phyloP scores from a whole-genome alignment of 1,284 basidiomycete genomes.

The Tilletia walkeri region DNA sequence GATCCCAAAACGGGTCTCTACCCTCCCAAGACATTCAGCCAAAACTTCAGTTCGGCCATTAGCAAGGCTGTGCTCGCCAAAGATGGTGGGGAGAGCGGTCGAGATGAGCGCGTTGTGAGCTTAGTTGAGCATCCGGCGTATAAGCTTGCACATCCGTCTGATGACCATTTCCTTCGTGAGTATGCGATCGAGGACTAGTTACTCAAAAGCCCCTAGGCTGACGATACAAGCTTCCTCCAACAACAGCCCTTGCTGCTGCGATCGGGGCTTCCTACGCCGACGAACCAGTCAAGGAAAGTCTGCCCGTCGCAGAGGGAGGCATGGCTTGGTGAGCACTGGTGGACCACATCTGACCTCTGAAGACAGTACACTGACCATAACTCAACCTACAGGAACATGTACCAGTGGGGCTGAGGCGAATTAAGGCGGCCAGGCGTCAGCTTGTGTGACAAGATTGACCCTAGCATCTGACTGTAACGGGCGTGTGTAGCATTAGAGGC shows the following conservation, averaged over 20 bases:
- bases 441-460: too few relatives aligned
- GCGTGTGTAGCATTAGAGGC: too few relatives aligned
- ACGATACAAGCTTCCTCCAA: too few relatives aligned
- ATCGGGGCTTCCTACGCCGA: slow-evolving; percentile 29
- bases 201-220: too few relatives aligned
- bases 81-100: slow-evolving; percentile 21
- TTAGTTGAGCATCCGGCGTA: slow-evolving; percentile 28
- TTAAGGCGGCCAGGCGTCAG: too few relatives aligned
- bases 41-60: slow-evolving; percentile 28
- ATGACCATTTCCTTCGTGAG: slow-evolving; percentile 40
- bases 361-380: background rate
- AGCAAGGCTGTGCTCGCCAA: slow-evolving; percentile 27
- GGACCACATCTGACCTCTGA: background rate
- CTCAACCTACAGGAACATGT: slow-evolving; percentile 37
- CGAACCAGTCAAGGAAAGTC: slow-evolving; percentile 29
- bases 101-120: slow-evolving; percentile 25
- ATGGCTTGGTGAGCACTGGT: slow-evolving; percentile 34
- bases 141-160: slow-evolving; percentile 29
- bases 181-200: background rate
- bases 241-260: slow-evolving; percentile 29
- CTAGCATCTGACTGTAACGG: too few relatives aligned
- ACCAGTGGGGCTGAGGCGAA: slow-evolving; percentile 30
- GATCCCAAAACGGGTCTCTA: slow-evolving; percentile 17
- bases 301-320: slow-evolving; percentile 31
- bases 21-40: slow-evolving; percentile 24